Conservation (phyloP, 1,284 basidiomycete genomes). For the Termitomyces sp. region DNA sequence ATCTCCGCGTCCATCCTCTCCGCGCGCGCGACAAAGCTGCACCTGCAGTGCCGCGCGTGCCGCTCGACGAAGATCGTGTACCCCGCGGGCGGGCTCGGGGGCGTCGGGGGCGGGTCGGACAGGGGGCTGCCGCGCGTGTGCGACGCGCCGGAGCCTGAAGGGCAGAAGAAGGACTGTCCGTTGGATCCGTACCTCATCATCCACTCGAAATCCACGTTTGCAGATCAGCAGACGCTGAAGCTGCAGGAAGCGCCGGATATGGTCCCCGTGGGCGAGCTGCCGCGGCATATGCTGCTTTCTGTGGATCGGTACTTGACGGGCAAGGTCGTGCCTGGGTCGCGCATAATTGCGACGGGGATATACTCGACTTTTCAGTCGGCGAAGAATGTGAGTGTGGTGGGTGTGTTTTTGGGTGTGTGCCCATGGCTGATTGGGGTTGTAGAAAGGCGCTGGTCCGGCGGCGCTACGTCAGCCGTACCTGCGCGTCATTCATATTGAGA, state of each 20-base stretch:
- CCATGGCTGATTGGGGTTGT: not conserved
- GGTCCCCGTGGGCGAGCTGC: slow-evolving; percentile 98
- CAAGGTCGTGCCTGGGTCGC: slow-evolving; percentile 89
- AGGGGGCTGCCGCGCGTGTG: slow-evolving; percentile 81
- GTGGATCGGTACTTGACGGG: slow-evolving; percentile 88
- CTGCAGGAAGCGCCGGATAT: slow-evolving; percentile 99
- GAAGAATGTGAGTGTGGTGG: slow-evolving; percentile 61
- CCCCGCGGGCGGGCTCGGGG: slow-evolving; percentile 83
- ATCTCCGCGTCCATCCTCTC: slow-evolving; percentile 95
- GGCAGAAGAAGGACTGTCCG: slow-evolving; percentile 88
- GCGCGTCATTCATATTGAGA: slow-evolving; percentile 87
- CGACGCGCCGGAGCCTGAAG: slow-evolving; percentile 70
- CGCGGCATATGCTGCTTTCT: slow-evolving; percentile 91
- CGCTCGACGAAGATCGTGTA: slow-evolving; percentile 77
- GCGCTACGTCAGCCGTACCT: slow-evolving; percentile 94
- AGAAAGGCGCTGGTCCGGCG: slow-evolving; percentile 75
- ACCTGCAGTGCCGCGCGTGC: slow-evolving; percentile 92
- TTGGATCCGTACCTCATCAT: slow-evolving; percentile 95
- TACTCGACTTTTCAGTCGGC: slow-evolving; percentile 92
- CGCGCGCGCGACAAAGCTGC: slow-evolving; percentile 87
- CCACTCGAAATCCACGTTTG: slow-evolving; percentile 91
- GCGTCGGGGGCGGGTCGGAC: slow-evolving; percentile 76
- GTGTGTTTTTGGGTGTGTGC: not conserved
- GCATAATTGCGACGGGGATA: slow-evolving; percentile 93
- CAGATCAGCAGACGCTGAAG: slow-evolving; percentile 96